Percentiles rank a stretch among this genome's conserved stretches.
phyloP scores from a whole-genome alignment of 1,284 basidiomycete species.

The Moniliella sp. region DNA sequence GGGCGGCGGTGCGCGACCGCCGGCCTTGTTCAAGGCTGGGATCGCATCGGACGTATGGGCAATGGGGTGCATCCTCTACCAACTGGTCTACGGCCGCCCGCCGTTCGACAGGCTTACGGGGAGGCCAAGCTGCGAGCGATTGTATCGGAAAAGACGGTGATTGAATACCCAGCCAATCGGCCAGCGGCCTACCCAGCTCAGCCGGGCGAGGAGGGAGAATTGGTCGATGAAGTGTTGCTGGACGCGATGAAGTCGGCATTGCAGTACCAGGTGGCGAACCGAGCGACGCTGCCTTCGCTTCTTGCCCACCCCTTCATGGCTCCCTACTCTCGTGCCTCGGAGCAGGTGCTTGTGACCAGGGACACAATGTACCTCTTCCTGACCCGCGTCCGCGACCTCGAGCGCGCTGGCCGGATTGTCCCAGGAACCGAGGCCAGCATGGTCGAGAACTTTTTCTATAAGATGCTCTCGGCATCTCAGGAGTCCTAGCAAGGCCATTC shows the following conservation, averaged over 20 bases:
- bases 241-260: slow-evolving; percentile 54
- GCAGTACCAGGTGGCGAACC: slow-evolving; percentile 49
- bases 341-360: not conserved
- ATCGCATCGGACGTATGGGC: slow-evolving; percentile 65
- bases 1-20: not conserved
- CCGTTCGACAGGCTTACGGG: slow-evolving; percentile 67
- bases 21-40: slow-evolving; percentile 10
- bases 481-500: no score
- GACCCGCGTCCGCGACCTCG: not conserved
- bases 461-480: no score
- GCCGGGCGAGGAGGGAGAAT: slow-evolving; percentile 19
- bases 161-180: slow-evolving; percentile 52
- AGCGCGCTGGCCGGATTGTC: no score
- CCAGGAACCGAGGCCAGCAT: no score
- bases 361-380: not conserved
- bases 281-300: slow-evolving; percentile 54
- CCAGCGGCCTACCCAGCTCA: no score
- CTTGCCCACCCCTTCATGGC: slow-evolving; percentile 36
- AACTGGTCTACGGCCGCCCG: slow-evolving; percentile 78
- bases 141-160: slow-evolving; percentile 49
- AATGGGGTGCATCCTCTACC: slow-evolving; percentile 80
- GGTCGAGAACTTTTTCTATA: no score
- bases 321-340: not conserved
- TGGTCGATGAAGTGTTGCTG: slow-evolving; percentile 50
- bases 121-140: slow-evolving; percentile 78